Evolutionary conservation across 352 stramenopile genomes (phyloP), one percentile per base, ranked within the genome.

Genomic region (Globisporangium perplexum): DNA sequence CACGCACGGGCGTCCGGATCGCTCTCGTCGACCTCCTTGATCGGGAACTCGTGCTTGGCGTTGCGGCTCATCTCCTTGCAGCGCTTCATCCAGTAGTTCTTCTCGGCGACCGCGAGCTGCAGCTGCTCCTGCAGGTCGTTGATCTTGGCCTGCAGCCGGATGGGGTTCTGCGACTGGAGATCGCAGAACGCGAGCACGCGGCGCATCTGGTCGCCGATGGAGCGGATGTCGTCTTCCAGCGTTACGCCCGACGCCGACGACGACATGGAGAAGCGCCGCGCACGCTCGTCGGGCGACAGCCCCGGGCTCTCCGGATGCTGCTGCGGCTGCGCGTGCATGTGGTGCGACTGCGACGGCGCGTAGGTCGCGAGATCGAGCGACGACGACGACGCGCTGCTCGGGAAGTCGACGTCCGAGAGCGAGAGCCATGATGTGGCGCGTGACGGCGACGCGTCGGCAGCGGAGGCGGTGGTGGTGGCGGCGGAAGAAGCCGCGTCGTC

Each of bases 81-180:
- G 22, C 80, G 78, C 60, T 90, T 88, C 74, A 92, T 89, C 84
- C 84, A 95, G 66, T 95, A 93, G 59, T 95, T 92, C 65, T 95
- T 95, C 69, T 95, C 84, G 14, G 74, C 71, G 45, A 91, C 71
- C 28, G 73, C 82, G 55, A 80, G 69, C 15, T 78, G 74, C 28
- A 95, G 71, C 63, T 92, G 74, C 51, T 92, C 75, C 65, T 90
- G 61, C 39, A 95, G 69, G 52, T 90, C 77, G 43, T 74, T 69
- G 59, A 95, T 86, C 72, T 88, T 88, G 51, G 71, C 69, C 47
- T 92, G 77, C 61, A 95, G 47, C 1, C 72, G 74, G 52, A 89
- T 62, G 41, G 83, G 78, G 43, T 77, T 91, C 60, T 93, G 74
- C 39, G 74, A 57, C 55, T 92, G 79, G 7, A 62, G 66, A 47